A percentile compares a stretch with the other conserved stretches of the same genome.
Conservation (phyloP, 2,329 filamentous ascomycete species). For the Arachnopeziza araneosa region DNA sequence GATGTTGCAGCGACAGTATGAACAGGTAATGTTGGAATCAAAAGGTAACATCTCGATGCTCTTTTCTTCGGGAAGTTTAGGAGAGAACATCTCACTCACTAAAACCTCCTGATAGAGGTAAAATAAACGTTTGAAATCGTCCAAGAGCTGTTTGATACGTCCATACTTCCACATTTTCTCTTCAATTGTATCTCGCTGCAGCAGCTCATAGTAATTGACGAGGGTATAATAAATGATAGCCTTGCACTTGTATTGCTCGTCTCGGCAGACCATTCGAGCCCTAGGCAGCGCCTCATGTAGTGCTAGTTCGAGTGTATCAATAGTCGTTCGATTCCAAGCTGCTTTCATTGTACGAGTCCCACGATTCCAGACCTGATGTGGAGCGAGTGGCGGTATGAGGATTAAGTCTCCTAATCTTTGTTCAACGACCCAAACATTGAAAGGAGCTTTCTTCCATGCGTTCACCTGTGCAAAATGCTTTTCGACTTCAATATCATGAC, state of each 20-base stretch:
- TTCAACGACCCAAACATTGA: conserved; percentile 88
- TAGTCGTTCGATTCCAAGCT: conserved; percentile 93
- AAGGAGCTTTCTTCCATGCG: conserved; percentile 91
- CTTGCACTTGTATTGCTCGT: conserved; percentile 99
- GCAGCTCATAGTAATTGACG: conserved; percentile 67
- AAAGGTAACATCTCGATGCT: conserved; percentile 72
- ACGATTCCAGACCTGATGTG: conserved; percentile 97
- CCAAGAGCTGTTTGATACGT: conserved; percentile 62
- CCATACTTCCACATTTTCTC: conserved; percentile 37
- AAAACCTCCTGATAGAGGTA: conserved; percentile 71
- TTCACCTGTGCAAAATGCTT: conserved; percentile 95
- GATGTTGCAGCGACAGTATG: conserved; percentile 92
- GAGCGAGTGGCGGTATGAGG: conserved; percentile 83
- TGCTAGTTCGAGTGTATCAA: conserved; percentile 83
- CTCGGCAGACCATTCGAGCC: conserved; percentile 84
- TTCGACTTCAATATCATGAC: conserved; percentile 95
- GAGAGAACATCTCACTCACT: conserved; percentile 79
- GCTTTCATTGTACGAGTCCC: conserved; percentile 96
- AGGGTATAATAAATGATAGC: conserved; percentile 88
- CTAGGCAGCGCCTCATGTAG: conserved; percentile 82
- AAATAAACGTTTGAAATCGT: conserved; percentile 80
- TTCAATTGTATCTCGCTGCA: conserved; percentile 43
- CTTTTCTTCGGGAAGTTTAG: conserved; percentile 54
- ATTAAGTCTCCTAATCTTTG: conserved; percentile 90
- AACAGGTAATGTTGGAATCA: conserved; percentile 89